A percentile compares a stretch with the other conserved stretches of the same genome.
phyloP scores from a whole-genome alignment of 2,329 filamentous ascomycete genomes.

The Penicillium fuscoglaucum region DNA sequence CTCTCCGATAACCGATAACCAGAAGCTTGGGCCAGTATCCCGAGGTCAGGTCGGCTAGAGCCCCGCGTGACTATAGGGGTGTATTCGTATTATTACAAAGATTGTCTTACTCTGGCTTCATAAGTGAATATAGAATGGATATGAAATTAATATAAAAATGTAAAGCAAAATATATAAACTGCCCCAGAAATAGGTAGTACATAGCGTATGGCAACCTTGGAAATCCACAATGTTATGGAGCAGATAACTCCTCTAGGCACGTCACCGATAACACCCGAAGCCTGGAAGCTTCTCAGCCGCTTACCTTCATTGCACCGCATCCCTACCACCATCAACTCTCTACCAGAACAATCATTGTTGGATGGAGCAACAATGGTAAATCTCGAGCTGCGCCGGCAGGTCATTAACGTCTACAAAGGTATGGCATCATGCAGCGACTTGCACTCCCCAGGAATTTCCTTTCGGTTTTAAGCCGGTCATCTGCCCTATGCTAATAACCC shows the following conservation, averaged over 20 bases:
- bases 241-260: conserved; percentile 10
- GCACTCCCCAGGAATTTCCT: not conserved
- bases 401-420: conserved; percentile 90
- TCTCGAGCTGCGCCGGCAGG: conserved; percentile 67
- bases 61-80: conserved; percentile 14
- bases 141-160: too few relatives aligned
- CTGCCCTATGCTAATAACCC: not conserved
- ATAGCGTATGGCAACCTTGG: not conserved
- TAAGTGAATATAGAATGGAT: too few relatives aligned
- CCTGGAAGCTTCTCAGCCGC: conserved; percentile 13
- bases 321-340: not conserved
- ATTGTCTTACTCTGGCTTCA: not conserved
- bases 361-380: conserved; percentile 45
- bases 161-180: not conserved
- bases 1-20: conserved; percentile 7
- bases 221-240: too few relatives aligned
- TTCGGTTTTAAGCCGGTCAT: not conserved
- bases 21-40: conserved; percentile 20
- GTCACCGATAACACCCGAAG: conserved; percentile 26
- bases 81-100: too few relatives aligned
- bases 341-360: not conserved
- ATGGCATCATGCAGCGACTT: conserved; percentile 3
- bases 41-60: conserved; percentile 12
- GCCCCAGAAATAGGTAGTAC: not conserved
- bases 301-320: not conserved